Conservation (phyloP, 225 moss, liverwort and hornwort species). For the Lunularia cruciata region DNA sequence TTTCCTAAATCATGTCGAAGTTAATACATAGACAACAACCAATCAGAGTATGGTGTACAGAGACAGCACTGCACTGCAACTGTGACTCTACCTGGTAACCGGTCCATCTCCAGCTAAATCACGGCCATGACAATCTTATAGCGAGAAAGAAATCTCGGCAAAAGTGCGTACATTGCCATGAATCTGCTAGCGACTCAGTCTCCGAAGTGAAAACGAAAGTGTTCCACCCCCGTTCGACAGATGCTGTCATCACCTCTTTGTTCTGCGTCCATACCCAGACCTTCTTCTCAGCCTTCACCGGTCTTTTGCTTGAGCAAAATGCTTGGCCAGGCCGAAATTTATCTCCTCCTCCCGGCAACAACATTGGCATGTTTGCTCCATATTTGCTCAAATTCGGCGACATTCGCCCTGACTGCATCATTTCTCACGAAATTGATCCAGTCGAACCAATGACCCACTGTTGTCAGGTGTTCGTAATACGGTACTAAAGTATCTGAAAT, state of each 20-base stretch:
- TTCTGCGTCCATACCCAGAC: slow-evolving; percentile 92
- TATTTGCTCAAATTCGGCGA: background rate
- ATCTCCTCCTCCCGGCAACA: slow-evolving; percentile 9
- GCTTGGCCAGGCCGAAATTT: slow-evolving; percentile 22
- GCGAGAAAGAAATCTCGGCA: too few species aligned
- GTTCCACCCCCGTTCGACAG: slow-evolving; percentile 86
- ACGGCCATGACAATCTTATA: too few species aligned
- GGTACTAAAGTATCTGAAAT: too few species aligned
- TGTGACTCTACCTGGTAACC: too few species aligned
- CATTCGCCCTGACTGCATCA: slow-evolving; percentile 17
- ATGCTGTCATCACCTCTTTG: slow-evolving; percentile 93
- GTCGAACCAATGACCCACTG: too few species aligned
- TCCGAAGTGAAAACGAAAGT: slow-evolving; percentile 74
- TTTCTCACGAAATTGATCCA: too few species aligned
- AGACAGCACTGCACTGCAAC: background rate
- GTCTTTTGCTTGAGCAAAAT: slow-evolving; percentile 30
- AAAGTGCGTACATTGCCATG: slow-evolving; percentile 59
- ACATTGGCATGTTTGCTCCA: slow-evolving; percentile 2
- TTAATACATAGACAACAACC: background rate
- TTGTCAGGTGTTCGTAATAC: too few species aligned
- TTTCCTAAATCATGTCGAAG: background rate
- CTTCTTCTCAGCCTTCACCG: slow-evolving; percentile 44
- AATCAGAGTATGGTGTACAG: background rate
- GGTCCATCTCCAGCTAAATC: too few species aligned
- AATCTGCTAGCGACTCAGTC: slow-evolving; percentile 56